Evolutionary conservation across 305 asterid species (phyloP), one percentile per base, ranked within the genome.

Genomic region (Andrographis paniculata): DNA sequence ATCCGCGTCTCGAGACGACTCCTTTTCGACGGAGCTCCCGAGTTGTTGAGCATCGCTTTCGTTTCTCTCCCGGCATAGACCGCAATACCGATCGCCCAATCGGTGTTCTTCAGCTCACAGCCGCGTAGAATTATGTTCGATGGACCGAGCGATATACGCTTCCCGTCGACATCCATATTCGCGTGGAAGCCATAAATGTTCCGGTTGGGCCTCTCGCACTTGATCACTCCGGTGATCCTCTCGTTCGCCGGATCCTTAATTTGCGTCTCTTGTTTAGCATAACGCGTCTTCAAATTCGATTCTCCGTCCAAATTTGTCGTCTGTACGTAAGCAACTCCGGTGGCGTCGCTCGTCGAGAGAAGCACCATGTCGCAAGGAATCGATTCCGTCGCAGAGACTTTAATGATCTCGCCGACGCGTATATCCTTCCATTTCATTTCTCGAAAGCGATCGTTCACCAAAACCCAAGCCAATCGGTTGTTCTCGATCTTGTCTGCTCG

Each of bases 261-360:
- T 45, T 79, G 84, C 0, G 91, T 82, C 56, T 82, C 94, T 66
- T 82, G 94, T 69, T 77, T 79, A 9, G 94, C 91, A 58, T 82
- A 82, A 17, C 91, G 80, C 9, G 91, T 79, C 71, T 82, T 82
- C 56, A 82, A 52, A 74, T 82, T 82, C 8, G 94, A 79, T 39
- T 82, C 94, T 7, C 94, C 94, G 14, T 82, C 94, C 75, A 82
- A 70, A 75, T 82, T 82, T 37, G 76, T 69, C 4, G 94, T 82
- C 62, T 79, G 84, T 17, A 82, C 62, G 41, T 82, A 82, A 35
- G 87, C 91, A 38, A 82, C 87, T 21, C 94, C 94, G 17, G 87
- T 79, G 3, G 82, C 43, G 50, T 82, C 94, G 56, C 91, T 74
- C 0, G 94, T 82, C 4, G 84, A 74, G 48, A 82, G 76, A 20